Percentiles rank a stretch among this genome's conserved stretches.
Conservation (phyloP, 495 filamentous ascomycete species). For the Daldinia vernicosa region DNA sequence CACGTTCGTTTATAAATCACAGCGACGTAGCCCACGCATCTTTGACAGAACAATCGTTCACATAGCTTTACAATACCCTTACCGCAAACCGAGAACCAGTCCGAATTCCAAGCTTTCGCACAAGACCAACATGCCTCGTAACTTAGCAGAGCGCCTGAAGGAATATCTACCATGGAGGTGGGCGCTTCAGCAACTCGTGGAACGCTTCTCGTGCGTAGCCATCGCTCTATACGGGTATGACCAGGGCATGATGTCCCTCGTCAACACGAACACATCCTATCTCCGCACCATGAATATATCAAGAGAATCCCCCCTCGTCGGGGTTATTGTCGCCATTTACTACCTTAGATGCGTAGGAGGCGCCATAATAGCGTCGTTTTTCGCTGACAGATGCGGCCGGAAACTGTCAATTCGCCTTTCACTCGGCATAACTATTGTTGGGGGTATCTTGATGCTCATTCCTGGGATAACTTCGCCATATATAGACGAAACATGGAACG, state of each 20-base stretch:
- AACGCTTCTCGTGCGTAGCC: conserved; percentile 64
- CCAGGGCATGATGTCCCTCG: conserved; percentile 67
- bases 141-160: not conserved
- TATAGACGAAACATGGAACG: conserved; percentile 38
- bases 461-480: conserved; percentile 54
- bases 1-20: not conserved
- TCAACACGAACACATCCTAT: conserved; percentile 66
- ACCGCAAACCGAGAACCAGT: not conserved
- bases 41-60: not conserved
- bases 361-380: conserved; percentile 58
- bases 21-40: not conserved
- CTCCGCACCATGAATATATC: conserved; percentile 64
- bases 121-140: not conserved
- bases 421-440: conserved; percentile 57
- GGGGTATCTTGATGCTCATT: conserved; percentile 65
- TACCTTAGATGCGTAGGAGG: conserved; percentile 65
- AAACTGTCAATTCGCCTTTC: conserved; percentile 61
- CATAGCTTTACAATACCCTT: not conserved
- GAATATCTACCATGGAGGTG: not conserved
- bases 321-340: conserved; percentile 67
- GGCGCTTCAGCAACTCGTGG: conserved; percentile 56
- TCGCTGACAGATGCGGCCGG: conserved; percentile 60
- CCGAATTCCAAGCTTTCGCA: not conserved
- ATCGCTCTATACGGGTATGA: conserved; percentile 69
- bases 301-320: conserved; percentile 57